Percentiles rank a stretch among this genome's conserved stretches.
phyloP scores from a whole-genome alignment of 768 basidiomycete species.

The Suillus ampliporus region DNA sequence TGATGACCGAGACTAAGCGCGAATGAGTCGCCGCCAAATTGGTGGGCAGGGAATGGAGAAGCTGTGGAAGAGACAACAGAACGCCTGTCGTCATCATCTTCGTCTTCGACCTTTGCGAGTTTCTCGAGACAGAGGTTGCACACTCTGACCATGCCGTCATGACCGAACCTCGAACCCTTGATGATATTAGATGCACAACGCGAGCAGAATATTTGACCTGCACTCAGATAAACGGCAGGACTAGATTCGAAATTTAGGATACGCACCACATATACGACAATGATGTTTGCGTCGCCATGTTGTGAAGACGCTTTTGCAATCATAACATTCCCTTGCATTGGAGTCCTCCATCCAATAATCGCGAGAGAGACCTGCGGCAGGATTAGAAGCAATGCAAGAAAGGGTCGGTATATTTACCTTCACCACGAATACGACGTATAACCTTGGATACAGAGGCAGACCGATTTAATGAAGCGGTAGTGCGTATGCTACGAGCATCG shows the following conservation, averaged over 20 bases:
- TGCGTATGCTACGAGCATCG: constrained; percentile 87
- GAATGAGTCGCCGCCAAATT: constrained; percentile 59
- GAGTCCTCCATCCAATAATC: constrained; percentile 99
- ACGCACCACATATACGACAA: constrained; percentile 92
- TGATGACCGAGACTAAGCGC: constrained; percentile 49
- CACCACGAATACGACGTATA: constrained; percentile 87
- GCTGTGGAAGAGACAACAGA: constrained; percentile 77
- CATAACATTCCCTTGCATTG: constrained; percentile 93
- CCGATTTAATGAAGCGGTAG: constrained; percentile 69
- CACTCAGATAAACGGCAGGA: constrained; percentile 11
- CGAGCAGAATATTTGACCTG: constrained; percentile 97
- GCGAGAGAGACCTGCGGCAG: constrained; percentile 71
- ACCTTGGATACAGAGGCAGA: constrained; percentile 90
- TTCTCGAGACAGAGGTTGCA: constrained; percentile 97
- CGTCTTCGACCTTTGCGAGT: constrained; percentile 84
- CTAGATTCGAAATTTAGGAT: background rate
- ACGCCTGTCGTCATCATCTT: constrained; percentile 88
- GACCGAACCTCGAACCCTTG: constrained; percentile 90
- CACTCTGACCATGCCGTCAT: constrained; percentile 93
- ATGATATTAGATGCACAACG: constrained; percentile 97
- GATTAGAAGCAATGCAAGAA: constrained; percentile 15
- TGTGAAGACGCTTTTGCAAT: constrained; percentile 93
- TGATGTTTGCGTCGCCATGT: constrained; percentile 97
- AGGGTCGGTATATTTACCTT: constrained; percentile 55
- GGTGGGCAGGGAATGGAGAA: constrained; percentile 78